These are phyloP conservation scores for Debaryomyces singareniensis DNA, from an alignment of 1,139 yeast species.

Conservation along the genomic window DNA sequence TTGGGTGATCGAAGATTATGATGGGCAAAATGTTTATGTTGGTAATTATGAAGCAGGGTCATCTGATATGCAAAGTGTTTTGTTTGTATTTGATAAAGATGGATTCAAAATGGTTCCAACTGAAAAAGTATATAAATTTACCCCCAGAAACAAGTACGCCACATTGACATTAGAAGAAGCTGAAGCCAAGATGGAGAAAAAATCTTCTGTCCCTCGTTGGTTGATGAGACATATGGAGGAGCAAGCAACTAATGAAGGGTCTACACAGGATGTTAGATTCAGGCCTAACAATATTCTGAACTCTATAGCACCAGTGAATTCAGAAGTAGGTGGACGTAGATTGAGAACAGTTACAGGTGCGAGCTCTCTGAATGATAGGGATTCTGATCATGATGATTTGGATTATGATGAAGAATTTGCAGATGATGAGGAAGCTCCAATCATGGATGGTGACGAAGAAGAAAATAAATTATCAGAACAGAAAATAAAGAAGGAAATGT, in stretches of 20 bases:
- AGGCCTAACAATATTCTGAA: slow-evolving; percentile 23
- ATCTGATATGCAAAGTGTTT: slow-evolving; percentile 71
- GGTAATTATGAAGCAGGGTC: slow-evolving; percentile 95
- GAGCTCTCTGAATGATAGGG: slow-evolving; percentile 45
- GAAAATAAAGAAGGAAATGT: slow-evolving; percentile 85
- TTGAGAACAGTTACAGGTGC: slow-evolving; percentile 55
- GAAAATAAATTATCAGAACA: slow-evolving; percentile 87
- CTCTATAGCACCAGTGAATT: slow-evolving; percentile 15
- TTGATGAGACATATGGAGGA: slow-evolving; percentile 86
- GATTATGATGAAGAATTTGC: slow-evolving; percentile 97
- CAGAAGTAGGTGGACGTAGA: slow-evolving; percentile 21
- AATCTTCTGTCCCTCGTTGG: slow-evolving; percentile 84
- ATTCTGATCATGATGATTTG: slow-evolving; percentile 83
- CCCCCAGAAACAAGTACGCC: slow-evolving; percentile 89
- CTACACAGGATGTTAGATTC: slow-evolving; percentile 42
- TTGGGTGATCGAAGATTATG: slow-evolving; percentile 97
- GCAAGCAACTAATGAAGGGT: slow-evolving; percentile 41
- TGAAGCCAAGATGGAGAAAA: slow-evolving; percentile 87
- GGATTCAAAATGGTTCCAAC: slow-evolving; percentile 95
- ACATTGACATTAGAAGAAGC: slow-evolving; percentile 95
- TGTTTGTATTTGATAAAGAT: slow-evolving; percentile 77
- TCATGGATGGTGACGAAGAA: slow-evolving; percentile 94
- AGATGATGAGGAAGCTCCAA: slow-evolving; percentile 98
- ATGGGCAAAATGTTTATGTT: slow-evolving; percentile 89
- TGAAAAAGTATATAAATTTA: slow-evolving; percentile 87